Conservation (phyloP, 306 rosid genomes). For the Cicer judaicum region DNA sequence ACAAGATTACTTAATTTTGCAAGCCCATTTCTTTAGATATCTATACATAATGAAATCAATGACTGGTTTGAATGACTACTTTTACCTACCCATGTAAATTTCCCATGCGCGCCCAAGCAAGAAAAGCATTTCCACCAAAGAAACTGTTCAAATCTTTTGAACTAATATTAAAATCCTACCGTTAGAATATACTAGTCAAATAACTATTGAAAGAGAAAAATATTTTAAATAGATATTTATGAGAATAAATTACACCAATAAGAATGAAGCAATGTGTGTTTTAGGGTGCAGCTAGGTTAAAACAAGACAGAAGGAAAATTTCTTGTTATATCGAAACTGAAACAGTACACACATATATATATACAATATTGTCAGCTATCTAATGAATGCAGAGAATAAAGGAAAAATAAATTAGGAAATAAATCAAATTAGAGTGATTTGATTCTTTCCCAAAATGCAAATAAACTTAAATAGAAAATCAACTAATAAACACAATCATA, state of each 20-base stretch:
- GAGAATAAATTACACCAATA: conserved; percentile 26
- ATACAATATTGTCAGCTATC: too few relatives aligned
- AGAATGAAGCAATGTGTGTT: conserved; percentile 15
- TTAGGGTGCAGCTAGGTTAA: too few relatives aligned
- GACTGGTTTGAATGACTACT: conserved; percentile 36
- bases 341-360: too few relatives aligned
- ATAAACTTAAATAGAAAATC: too few relatives aligned
- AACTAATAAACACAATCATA: too few relatives aligned
- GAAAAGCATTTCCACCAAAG: conserved; percentile 98
- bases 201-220: conserved; percentile 25
- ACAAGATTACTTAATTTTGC: conserved; percentile 13
- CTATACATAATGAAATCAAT: conserved; percentile 17
- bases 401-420: too few relatives aligned
- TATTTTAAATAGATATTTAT: neutral
- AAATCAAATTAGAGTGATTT: too few relatives aligned
- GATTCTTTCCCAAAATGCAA: too few relatives aligned
- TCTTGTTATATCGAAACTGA: too few relatives aligned
- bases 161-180: conserved; percentile 79
- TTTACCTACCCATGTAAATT: conserved; percentile 89
- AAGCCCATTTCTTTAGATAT: conserved; percentile 19
- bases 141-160: conserved; percentile 69
- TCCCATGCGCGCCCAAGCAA: conserved; percentile 99
- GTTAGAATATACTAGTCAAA: conserved; percentile 51
- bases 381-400: too few relatives aligned
- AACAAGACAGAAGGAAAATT: too few relatives aligned